phyloP scores from a whole-genome alignment of 225 moss, liverwort and hornwort species.

The Physcomitrellopsis africana region DNA sequence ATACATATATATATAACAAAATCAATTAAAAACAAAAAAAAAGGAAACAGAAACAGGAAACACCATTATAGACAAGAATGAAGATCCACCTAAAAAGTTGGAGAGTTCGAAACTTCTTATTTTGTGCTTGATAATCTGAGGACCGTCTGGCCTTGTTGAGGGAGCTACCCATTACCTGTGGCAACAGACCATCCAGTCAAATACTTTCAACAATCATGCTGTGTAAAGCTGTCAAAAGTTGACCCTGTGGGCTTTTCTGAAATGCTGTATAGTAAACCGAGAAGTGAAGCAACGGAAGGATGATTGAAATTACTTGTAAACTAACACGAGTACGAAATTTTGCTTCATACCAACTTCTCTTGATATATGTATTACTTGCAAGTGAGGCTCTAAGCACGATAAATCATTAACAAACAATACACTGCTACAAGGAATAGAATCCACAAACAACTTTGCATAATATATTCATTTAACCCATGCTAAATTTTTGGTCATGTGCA shows the following conservation, averaged over 20 bases:
- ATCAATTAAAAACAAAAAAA: conserved; percentile 2
- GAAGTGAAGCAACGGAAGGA: neutral
- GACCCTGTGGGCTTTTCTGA: conserved; percentile 2
- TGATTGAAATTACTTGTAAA: conserved; percentile 10
- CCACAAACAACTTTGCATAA: too few species aligned
- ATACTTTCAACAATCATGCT: conserved; percentile 6
- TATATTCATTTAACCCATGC: neutral
- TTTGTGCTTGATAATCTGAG: conserved; percentile 68
- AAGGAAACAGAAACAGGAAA: neutral
- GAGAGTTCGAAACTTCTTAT: conserved; percentile 80
- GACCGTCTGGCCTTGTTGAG: conserved; percentile 60
- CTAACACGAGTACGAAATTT: conserved; percentile 1
- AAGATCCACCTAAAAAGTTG: conserved; percentile 81
- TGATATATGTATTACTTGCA: neutral
- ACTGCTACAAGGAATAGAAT: neutral
- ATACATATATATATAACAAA: too few species aligned
- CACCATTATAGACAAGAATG: neutral
- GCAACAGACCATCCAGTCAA: conserved; percentile 1
- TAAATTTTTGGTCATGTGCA: neutral
- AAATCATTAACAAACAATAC: neutral
- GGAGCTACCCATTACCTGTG: conserved; percentile 71
- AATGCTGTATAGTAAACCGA: neutral
- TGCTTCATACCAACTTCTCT: conserved; percentile 6
- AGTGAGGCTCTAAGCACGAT: neutral
- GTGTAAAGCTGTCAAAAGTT: conserved; percentile 5